Conservation (phyloP, 2,329 filamentous ascomycete species). For the Hypoxylon sp. region DNA sequence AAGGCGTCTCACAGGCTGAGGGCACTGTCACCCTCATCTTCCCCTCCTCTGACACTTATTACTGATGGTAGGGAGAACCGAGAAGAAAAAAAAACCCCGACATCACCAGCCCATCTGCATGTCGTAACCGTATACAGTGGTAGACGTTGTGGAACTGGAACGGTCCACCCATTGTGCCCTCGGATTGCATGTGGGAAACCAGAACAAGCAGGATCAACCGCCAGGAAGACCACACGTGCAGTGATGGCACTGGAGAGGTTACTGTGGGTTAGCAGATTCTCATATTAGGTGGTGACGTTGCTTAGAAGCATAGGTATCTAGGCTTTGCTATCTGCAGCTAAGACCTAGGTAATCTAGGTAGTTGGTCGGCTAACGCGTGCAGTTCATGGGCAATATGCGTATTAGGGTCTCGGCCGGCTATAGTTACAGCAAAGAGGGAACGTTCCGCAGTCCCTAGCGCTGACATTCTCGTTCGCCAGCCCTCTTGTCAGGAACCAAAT, state of each 20-base stretch:
- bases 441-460: slow-evolving; percentile 30
- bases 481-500: slow-evolving; percentile 33
- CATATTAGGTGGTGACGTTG: slow-evolving; percentile 32
- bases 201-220: slow-evolving; percentile 41
- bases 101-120: slow-evolving; percentile 24
- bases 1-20: slow-evolving; percentile 4
- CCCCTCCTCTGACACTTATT: slow-evolving; percentile 10
- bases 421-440: slow-evolving; percentile 29
- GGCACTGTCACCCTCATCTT: slow-evolving; percentile 15
- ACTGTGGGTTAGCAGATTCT: slow-evolving; percentile 29
- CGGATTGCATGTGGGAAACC: slow-evolving; percentile 33
- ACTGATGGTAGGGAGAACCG: slow-evolving; percentile 3
- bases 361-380: slow-evolving; percentile 25
- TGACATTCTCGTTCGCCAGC: slow-evolving; percentile 22
- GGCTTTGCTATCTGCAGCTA: slow-evolving; percentile 27
- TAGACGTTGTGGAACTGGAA: slow-evolving; percentile 36
- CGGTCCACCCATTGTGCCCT: slow-evolving; percentile 32
- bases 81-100: slow-evolving; percentile 6
- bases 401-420: slow-evolving; percentile 24
- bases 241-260: slow-evolving; percentile 38
- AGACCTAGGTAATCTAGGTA: no score
- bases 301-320: slow-evolving; percentile 26
- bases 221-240: slow-evolving; percentile 41
- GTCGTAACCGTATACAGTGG: slow-evolving; percentile 29
- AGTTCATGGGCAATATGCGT: slow-evolving; percentile 23